Evolutionary conservation across 2,329 filamentous ascomycete genomes (phyloP).

Genomic region (Zymoseptoria pseudotritici): DNA sequence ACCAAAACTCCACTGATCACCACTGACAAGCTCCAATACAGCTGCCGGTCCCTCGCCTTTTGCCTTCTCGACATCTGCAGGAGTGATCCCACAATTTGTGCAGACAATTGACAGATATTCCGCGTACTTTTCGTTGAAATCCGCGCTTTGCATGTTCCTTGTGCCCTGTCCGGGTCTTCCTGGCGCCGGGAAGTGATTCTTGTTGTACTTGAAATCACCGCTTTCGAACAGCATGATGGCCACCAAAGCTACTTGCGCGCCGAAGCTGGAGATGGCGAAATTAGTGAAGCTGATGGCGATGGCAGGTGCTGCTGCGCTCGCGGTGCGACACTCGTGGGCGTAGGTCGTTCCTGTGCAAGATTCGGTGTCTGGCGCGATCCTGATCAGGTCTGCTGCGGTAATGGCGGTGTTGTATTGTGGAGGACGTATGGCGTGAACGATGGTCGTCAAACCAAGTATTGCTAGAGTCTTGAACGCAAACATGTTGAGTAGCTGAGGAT

Average conservation of each 20-base stretch:
- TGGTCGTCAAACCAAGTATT: slow-evolving; percentile 2
- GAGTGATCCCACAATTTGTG: slow-evolving; percentile 19
- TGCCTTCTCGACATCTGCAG: slow-evolving; percentile 23
- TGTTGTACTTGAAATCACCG: slow-evolving; percentile 60
- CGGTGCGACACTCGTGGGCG: slow-evolving; percentile 57
- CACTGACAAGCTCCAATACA: slow-evolving; percentile 47
- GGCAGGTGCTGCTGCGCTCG: slow-evolving; percentile 51
- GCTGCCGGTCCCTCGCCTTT: slow-evolving; percentile 33
- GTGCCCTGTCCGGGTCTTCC: slow-evolving; percentile 65
- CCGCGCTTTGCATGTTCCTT: slow-evolving; percentile 55
- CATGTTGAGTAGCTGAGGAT: slow-evolving; percentile 1
- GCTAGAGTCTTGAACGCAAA: slow-evolving; percentile 1
- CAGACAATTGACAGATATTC: slow-evolving; percentile 34
- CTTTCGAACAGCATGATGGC: slow-evolving; percentile 66
- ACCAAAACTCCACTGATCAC: slow-evolving; percentile 47
- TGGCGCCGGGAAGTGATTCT: slow-evolving; percentile 50
- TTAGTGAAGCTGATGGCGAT: slow-evolving; percentile 50
- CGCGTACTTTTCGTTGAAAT: slow-evolving; percentile 51
- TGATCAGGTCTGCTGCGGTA: slow-evolving; percentile 38
- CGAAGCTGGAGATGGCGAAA: slow-evolving; percentile 49
- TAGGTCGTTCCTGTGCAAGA: slow-evolving; percentile 44
- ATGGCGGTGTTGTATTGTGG: slow-evolving; percentile 13
- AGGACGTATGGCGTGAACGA: neutral
- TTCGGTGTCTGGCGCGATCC: slow-evolving; percentile 52
- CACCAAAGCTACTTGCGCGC: slow-evolving; percentile 62